Percentiles rank a stretch among this genome's conserved stretches.
These are phyloP conservation scores for Petunia secreta DNA, from an alignment of 257 asterid genomes.

Conservation along the genomic window DNA sequence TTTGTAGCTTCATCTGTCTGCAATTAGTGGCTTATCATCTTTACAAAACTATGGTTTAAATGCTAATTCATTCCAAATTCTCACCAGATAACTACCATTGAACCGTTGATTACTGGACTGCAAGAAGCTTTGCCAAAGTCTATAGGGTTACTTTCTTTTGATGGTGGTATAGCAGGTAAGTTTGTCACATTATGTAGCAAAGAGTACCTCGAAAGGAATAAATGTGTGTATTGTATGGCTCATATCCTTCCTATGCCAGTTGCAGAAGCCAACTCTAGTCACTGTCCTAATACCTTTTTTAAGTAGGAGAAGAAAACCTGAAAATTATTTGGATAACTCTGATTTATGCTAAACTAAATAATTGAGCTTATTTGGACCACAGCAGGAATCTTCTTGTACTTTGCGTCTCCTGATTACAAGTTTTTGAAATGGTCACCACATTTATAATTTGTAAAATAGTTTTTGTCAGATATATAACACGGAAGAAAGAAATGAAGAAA, in stretches of 20 bases:
- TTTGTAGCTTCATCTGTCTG: slow-evolving; percentile 28
- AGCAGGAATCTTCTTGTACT: neutral
- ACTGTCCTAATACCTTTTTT: neutral
- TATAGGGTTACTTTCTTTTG: slow-evolving; percentile 89
- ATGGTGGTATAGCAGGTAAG: slow-evolving; percentile 90
- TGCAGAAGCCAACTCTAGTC: neutral
- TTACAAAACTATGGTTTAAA: neutral
- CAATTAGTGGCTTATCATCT: neutral
- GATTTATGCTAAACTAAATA: neutral
- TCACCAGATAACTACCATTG: slow-evolving; percentile 76
- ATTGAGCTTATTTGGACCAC: neutral
- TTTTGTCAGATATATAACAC: no score
- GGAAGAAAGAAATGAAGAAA: no score
- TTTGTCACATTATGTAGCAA: slow-evolving; percentile 8
- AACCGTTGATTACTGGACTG: slow-evolving; percentile 82
- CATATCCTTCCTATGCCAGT: neutral
- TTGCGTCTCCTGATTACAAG: no score
- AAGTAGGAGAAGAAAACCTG: neutral
- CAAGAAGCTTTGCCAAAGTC: slow-evolving; percentile 96
- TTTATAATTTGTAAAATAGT: no score
- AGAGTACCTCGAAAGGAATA: slow-evolving; percentile 9
- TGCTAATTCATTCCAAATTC: slow-evolving; percentile 28
- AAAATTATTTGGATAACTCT: neutral
- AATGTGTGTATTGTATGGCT: neutral
- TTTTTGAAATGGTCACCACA: no score